Evolutionary conservation across 768 basidiomycete genomes (phyloP), one percentile per base, ranked within the genome.

Genomic region (Rhizopogon vinicolor): DNA sequence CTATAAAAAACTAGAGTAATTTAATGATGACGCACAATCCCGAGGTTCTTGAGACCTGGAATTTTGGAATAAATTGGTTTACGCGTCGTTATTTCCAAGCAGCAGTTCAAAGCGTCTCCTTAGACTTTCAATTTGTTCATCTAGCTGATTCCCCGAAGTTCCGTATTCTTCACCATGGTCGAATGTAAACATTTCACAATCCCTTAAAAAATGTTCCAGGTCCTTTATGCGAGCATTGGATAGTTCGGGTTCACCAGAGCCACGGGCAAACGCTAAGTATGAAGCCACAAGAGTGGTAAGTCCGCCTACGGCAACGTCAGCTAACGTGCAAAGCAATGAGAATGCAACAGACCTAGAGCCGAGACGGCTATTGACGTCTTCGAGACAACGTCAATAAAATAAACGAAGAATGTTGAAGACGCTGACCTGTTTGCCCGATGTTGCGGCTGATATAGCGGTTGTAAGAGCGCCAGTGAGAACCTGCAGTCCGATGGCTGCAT

Each of bases 201-300:
- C 70, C 37, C 74, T 71, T n/a, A 75, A 43, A 55, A 68, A 75
- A 37, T 69, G 61, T 22, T 72, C 66, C 8, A 74, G 67, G 18
- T 67, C 67, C 28, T 64, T 60, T 14, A 60, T 55, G 14, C 66
- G 65, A 10, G 52, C 49, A 1, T 54, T 50, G 3, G 69, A 71
- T 5, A 56, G 14, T 48, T 74, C 69, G 3, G 74, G 74, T 56
- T 75, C 73, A 35, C 68, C 66, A 2, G 72, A 66, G 3, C 73
- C 71, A 37, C 72, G 70, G 52, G 65, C 62, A 41, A 70, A 69
- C 10, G 73, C 74, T 41, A 76, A 67, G 61, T 71, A 75, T 3
- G 73, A 72, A 5, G 74, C 72, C 35, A 74, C 65, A 40, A 74
- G 59, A 12, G 73, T 74, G 31, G 71, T 66, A 7, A 69, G 41